phyloP scores from a whole-genome alignment of 2,329 filamentous ascomycete genomes.

The Celoporthe dispersa region DNA sequence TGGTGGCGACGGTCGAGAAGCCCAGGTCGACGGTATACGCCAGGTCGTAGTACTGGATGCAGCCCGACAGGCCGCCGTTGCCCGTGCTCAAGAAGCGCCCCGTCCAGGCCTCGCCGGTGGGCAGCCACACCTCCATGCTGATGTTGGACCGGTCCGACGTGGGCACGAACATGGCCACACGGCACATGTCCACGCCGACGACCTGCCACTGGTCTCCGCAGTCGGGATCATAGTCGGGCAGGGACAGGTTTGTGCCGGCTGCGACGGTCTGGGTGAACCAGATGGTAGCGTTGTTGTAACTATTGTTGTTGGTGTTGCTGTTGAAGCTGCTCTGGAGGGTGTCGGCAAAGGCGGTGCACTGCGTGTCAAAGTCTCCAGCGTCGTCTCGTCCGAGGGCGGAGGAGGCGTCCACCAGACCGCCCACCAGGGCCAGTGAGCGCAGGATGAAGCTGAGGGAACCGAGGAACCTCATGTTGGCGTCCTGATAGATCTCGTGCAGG shows the following conservation, averaged over 20 bases:
- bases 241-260: constrained; percentile 44
- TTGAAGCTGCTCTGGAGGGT: constrained; percentile 36
- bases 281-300: constrained; percentile 41
- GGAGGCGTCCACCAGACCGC: not conserved
- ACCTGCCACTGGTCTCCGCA: constrained; percentile 38
- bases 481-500: not conserved
- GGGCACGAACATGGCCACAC: constrained; percentile 36
- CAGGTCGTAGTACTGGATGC: constrained; percentile 49
- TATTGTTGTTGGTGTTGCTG: no score
- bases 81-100: constrained; percentile 52
- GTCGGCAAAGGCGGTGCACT: constrained; percentile 36
- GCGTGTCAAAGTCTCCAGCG: constrained; percentile 15
- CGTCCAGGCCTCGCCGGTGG: constrained; percentile 44
- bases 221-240: constrained; percentile 44
- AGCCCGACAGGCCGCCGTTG: constrained; percentile 53
- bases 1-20: constrained; percentile 52
- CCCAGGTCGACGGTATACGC: constrained; percentile 47
- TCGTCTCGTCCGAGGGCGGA: not conserved
- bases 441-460: no score
- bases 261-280: constrained; percentile 43
- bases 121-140: constrained; percentile 52
- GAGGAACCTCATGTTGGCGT: not conserved
- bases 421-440: not conserved
- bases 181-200: constrained; percentile 36
- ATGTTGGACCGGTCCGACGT: constrained; percentile 47